Percentiles rank a stretch among this genome's conserved stretches.
phyloP scores from a whole-genome alignment of 2,329 filamentous ascomycete genomes.

The Coniella lustricola region DNA sequence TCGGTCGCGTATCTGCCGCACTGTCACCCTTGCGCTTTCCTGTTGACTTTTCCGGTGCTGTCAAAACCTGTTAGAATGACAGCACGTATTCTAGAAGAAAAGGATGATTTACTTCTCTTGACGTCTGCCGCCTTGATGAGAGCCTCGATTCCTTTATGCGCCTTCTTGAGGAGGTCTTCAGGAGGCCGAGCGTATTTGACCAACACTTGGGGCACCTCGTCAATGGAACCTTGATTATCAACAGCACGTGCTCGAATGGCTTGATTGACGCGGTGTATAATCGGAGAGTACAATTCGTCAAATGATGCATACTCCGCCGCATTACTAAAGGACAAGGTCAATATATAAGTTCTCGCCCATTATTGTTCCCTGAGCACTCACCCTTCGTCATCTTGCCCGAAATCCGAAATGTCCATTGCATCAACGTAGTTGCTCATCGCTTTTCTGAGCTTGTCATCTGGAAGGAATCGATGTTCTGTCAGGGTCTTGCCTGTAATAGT shows the following conservation, averaged over 20 bases:
- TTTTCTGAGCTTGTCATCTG: slow-evolving; percentile 62
- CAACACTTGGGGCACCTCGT: slow-evolving; percentile 56
- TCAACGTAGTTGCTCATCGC: slow-evolving; percentile 93
- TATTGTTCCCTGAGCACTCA: slow-evolving; percentile 30
- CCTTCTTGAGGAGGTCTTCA: slow-evolving; percentile 53
- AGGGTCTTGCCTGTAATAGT: slow-evolving; percentile 79
- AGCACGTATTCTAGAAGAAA: background rate
- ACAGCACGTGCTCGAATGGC: slow-evolving; percentile 78
- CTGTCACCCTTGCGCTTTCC: slow-evolving; percentile 63
- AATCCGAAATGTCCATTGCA: slow-evolving; percentile 75
- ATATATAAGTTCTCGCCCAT: background rate
- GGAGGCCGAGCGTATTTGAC: slow-evolving; percentile 69
- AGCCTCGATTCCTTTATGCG: slow-evolving; percentile 50
- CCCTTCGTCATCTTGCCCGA: slow-evolving; percentile 69
- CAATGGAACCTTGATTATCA: slow-evolving; percentile 58
- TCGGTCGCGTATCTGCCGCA: slow-evolving; percentile 54
- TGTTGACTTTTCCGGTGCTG: slow-evolving; percentile 73
- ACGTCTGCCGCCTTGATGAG: slow-evolving; percentile 68
- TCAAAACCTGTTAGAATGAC: background rate
- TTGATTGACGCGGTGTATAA: slow-evolving; percentile 83
- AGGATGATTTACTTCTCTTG: slow-evolving; percentile 60
- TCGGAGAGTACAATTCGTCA: slow-evolving; percentile 76
- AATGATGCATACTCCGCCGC: slow-evolving; percentile 64
- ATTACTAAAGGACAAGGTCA: slow-evolving; percentile 21
- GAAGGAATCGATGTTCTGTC: slow-evolving; percentile 77